A percentile compares a stretch with the other conserved stretches of the same genome.
Conservation (phyloP, 2,329 filamentous ascomycete species). For the Penicillium sp. region DNA sequence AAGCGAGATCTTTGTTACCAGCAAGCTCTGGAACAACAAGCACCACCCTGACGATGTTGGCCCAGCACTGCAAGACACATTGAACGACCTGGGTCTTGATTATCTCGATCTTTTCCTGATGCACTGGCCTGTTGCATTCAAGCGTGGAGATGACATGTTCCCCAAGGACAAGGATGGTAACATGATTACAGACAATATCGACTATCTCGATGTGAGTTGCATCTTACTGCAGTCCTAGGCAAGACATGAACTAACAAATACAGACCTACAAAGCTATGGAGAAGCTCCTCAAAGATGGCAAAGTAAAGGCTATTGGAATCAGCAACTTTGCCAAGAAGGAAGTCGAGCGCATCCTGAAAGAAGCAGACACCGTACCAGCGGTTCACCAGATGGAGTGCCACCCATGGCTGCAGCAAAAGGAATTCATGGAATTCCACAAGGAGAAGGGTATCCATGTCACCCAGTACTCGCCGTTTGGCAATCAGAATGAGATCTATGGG, state of each 20-base stretch:
- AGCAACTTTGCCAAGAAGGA: slow-evolving; percentile 51
- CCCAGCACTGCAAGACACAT: slow-evolving; percentile 60
- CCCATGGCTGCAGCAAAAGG: slow-evolving; percentile 31
- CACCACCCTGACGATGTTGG: slow-evolving; percentile 64
- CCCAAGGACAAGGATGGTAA: slow-evolving; percentile 47
- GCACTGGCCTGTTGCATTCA: slow-evolving; percentile 61
- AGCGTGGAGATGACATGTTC: slow-evolving; percentile 42
- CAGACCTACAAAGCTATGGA: slow-evolving; percentile 52
- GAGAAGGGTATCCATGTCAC: slow-evolving; percentile 28
- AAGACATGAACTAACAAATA: not conserved
- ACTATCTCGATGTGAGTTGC: slow-evolving; percentile 44
- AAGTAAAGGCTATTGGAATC: slow-evolving; percentile 51
- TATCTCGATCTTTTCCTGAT: slow-evolving; percentile 72
- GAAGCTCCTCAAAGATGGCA: slow-evolving; percentile 34
- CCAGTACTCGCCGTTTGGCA: slow-evolving; percentile 39
- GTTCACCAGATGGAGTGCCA: slow-evolving; percentile 33
- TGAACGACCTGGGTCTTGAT: slow-evolving; percentile 64
- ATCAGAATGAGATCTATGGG: slow-evolving; percentile 47
- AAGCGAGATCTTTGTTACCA: slow-evolving; percentile 65
- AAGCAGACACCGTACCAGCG: slow-evolving; percentile 38
- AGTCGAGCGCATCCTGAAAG: slow-evolving; percentile 45
- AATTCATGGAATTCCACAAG: slow-evolving; percentile 19
- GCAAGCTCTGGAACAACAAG: slow-evolving; percentile 66
- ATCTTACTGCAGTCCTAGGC: not conserved
- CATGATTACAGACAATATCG: slow-evolving; percentile 41